Percentiles rank a stretch among this genome's conserved stretches.
These are phyloP conservation scores for Triticum urartu DNA, from an alignment of 176 grass and related monocot genomes.

Conservation along the genomic window DNA sequence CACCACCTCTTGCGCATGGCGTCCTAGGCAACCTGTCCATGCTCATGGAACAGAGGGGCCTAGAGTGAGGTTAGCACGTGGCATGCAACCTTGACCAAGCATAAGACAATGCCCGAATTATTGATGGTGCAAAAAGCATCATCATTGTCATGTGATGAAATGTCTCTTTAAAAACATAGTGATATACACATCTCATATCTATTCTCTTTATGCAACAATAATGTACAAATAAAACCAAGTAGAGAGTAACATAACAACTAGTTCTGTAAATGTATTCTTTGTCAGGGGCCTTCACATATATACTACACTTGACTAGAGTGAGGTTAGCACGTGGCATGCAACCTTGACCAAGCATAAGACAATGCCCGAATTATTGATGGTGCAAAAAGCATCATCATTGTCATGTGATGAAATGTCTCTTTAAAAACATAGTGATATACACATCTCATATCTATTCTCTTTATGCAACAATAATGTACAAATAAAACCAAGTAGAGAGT, in stretches of 20 bases:
- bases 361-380: background rate
- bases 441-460: background rate
- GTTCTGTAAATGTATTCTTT: background rate
- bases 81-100: background rate
- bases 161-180: background rate
- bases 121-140: background rate
- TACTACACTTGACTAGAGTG: background rate
- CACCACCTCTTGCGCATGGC: background rate
- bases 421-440: background rate
- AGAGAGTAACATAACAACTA: background rate
- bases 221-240: slow-evolving; percentile 7
- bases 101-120: background rate
- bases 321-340: background rate
- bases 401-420: background rate
- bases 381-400: background rate
- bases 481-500: slow-evolving; percentile 4
- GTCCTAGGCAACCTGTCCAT: background rate
- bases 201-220: background rate
- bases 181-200: background rate
- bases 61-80: background rate
- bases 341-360: background rate
- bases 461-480: background rate
- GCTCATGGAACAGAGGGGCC: background rate
- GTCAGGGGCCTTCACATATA: background rate
- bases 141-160: background rate